Evolutionary conservation across 2,329 filamentous ascomycete species (phyloP).

Genomic region (Fusarium multiceps): DNA sequence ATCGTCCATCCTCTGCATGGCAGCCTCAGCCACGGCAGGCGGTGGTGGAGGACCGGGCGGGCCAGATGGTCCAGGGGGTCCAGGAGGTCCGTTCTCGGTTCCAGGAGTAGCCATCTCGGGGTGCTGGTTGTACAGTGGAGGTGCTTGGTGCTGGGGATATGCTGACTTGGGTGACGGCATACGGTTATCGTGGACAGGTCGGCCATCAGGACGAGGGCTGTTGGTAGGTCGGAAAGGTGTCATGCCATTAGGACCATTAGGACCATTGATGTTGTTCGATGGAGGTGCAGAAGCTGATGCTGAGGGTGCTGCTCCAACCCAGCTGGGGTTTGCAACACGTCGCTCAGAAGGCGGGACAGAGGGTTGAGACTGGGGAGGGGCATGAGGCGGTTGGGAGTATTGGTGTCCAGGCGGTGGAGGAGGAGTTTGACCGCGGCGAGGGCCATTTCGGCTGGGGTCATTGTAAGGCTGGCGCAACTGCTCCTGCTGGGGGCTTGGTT

Average conservation of each 20-base stretch:
- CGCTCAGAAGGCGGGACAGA: constrained; percentile 62
- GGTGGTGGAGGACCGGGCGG: constrained; percentile 59
- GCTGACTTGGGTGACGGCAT: constrained; percentile 91
- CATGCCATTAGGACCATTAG: constrained; percentile 61
- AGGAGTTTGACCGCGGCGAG: constrained; percentile 61
- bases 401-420: constrained; percentile 58
- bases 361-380: constrained; percentile 57
- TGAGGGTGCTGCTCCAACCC: constrained; percentile 64
- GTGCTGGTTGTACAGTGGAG: constrained; percentile 73
- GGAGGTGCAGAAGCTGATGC: constrained; percentile 54
- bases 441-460: constrained; percentile 48
- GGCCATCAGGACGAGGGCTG: constrained; percentile 85
- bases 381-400: constrained; percentile 62
- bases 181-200: constrained; percentile 83
- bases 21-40: constrained; percentile 70
- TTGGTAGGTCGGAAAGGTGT: constrained; percentile 78
- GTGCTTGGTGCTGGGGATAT: constrained; percentile 79
- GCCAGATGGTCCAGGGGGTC: constrained; percentile 26
- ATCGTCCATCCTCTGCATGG: constrained; percentile 70
- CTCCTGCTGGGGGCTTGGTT: constrained; percentile 81
- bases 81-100: constrained; percentile 63
- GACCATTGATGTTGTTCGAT: constrained; percentile 52
- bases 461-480: constrained; percentile 71
- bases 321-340: constrained; percentile 70
- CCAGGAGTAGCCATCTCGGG: constrained; percentile 69